These are phyloP conservation scores for Daldinia loculata DNA, from an alignment of 495 filamentous ascomycete species.

Conservation along the genomic window DNA sequence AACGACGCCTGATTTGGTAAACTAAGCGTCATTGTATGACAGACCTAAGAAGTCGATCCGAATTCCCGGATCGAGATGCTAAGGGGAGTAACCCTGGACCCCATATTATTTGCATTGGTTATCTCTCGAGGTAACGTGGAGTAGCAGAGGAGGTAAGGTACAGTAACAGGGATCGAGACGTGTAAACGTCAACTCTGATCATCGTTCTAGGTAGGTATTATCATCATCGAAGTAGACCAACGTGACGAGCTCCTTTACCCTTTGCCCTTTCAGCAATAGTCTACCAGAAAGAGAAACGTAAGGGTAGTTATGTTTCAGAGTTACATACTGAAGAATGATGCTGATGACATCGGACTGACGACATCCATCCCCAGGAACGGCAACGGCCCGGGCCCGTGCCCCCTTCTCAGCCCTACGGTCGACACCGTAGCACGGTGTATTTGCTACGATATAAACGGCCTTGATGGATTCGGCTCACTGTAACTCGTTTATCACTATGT, in stretches of 20 bases:
- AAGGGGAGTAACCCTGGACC: neutral
- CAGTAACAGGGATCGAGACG: conserved; percentile 4
- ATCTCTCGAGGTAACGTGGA: too few relatives aligned
- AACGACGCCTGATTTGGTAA: neutral
- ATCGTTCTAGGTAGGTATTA: neutral
- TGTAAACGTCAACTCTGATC: neutral
- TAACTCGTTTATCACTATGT: neutral
- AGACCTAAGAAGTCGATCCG: neutral
- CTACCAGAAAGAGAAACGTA: neutral
- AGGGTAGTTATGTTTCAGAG: conserved; percentile 11
- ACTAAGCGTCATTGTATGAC: neutral
- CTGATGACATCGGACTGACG: conserved; percentile 29
- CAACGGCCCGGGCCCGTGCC: neutral
- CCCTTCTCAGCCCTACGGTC: conserved; percentile 14
- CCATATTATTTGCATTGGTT: neutral
- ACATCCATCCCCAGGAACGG: conserved; percentile 5
- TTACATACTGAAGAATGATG: conserved; percentile 1
- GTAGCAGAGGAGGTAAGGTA: neutral
- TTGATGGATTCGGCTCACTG: neutral
- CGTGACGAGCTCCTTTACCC: neutral
- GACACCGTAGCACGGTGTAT: neutral
- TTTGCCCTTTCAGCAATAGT: neutral
- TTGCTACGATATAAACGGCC: neutral
- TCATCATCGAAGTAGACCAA: too few relatives aligned
- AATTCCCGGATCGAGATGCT: neutral